Base-by-base conservation (phyloP, 202 grass and related monocot species). In the Cymbopogon flexuosus region DNA sequence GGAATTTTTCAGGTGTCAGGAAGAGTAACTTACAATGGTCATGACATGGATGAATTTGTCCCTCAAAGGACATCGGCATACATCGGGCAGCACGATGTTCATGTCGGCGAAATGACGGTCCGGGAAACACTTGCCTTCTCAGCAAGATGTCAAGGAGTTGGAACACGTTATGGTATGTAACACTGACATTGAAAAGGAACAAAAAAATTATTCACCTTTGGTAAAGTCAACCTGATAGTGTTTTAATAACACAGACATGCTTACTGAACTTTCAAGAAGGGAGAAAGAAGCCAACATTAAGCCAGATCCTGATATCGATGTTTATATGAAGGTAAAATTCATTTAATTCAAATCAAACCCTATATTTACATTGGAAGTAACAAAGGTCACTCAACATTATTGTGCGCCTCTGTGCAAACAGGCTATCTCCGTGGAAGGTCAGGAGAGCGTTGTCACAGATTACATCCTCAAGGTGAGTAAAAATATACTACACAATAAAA, bases 31-130 rank as follows among this genome's bases (percentile, higher is more conserved):
- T 98, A 98, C 86, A 94, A 98, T 18, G 95, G 95, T 9, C 90
- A 94, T 64, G 84, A 86, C 35, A 94, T 98, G 95, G 79, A 98
- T 81, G 95, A 98, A 42, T 94, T 98, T 68, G 92, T 98, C n/a
- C 95, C 95, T 5, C 90, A 93, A 72, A 85, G 90, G 75, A 98
- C 95, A 13, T 94, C 95, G 0, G 95, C 92, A 13, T 98, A 98
- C 72, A 98, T 98, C 0, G 86, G 92, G 9, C 95, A 98, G 63
- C 84, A 98, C 29, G 95, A 98, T 57, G 68, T 91, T 37, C 95
- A 98, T 54, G 80, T 94, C 18, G 90, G 92, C 0, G 95, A 98
- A 70, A 94, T 98, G 95, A 98, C 95, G 0, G 92, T 98, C 30
- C 86, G 95, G 51, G 95, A 98, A 73, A 98, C 95, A 2, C 80